Percentiles rank a stretch among this genome's conserved stretches.
Conservation (phyloP, 495 filamentous ascomycete genomes). For the Penicillium bialowiezense region DNA sequence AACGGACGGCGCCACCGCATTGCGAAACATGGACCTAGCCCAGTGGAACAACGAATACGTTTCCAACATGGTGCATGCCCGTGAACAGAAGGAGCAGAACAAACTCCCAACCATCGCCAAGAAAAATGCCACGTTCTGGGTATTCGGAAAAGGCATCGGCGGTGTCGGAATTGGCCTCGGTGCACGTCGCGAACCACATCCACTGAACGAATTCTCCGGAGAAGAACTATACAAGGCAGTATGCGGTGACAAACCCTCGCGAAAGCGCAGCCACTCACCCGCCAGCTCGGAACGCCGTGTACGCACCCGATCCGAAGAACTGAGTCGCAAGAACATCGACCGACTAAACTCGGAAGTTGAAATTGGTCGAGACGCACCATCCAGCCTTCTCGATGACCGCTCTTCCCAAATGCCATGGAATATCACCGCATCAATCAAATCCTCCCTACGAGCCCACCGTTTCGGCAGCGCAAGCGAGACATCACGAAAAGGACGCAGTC, state of each 20-base stretch:
- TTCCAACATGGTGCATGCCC: conserved; percentile 47
- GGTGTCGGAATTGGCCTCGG: conserved; percentile 52
- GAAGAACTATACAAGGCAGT: conserved; percentile 47
- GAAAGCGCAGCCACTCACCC: conserved; percentile 40
- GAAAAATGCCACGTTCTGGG: conserved; percentile 54
- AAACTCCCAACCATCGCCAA: conserved; percentile 43
- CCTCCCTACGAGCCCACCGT: conserved; percentile 50
- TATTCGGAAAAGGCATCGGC: conserved; percentile 54
- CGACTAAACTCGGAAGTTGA: conserved; percentile 46
- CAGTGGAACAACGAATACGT: conserved; percentile 61
- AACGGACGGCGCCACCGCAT: conserved; percentile 24
- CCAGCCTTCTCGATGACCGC: conserved; percentile 53
- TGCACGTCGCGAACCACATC: conserved; percentile 31
- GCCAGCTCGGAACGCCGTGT: conserved; percentile 42
- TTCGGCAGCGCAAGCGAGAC: conserved; percentile 54
- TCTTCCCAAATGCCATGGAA: conserved; percentile 72
- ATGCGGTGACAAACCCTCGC: no score
- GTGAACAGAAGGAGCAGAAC: conserved; percentile 40
- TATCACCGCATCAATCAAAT: conserved; percentile 56
- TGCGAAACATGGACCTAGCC: conserved; percentile 54
- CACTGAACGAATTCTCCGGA: conserved; percentile 55
- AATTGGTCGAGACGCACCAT: conserved; percentile 57
- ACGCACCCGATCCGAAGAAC: conserved; percentile 33
- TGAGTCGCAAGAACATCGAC: conserved; percentile 23
- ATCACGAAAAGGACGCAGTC: conserved; percentile 34